Conservation (phyloP, 1,284 basidiomycete species). For the Baeospora myosura region DNA sequence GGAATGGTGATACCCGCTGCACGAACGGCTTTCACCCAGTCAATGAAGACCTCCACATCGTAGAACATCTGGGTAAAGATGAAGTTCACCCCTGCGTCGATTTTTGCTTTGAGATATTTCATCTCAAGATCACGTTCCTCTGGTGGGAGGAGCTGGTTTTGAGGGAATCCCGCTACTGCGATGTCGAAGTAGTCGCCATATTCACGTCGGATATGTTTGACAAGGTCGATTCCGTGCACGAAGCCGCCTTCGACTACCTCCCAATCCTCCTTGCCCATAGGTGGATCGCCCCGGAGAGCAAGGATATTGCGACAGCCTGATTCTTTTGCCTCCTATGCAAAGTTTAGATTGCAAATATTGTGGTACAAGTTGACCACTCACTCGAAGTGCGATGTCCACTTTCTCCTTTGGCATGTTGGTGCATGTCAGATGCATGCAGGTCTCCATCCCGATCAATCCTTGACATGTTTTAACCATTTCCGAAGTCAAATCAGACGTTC, state of each 20-base stretch:
- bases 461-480: conserved; percentile 96
- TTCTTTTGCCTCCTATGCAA: conserved; percentile 75
- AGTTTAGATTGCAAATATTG: conserved; percentile 7
- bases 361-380: conserved; percentile 32
- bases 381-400: conserved; percentile 82
- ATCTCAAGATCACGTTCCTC: conserved; percentile 82
- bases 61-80: conserved; percentile 98
- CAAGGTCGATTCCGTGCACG: conserved; percentile 84
- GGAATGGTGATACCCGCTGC: conserved; percentile 87
- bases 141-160: conserved; percentile 55
- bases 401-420: conserved; percentile 97
- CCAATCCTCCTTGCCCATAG: conserved; percentile 84
- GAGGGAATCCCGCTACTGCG: conserved; percentile 88
- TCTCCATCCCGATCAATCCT: conserved; percentile 86
- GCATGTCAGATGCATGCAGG: conserved; percentile 97
- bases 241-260: conserved; percentile 86
- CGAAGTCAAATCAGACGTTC: conserved; percentile 88
- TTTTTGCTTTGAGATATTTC: conserved; percentile 79
- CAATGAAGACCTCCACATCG: conserved; percentile 78
- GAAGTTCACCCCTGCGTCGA: conserved; percentile 82
- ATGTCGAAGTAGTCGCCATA: conserved; percentile 93
- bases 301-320: conserved; percentile 93
- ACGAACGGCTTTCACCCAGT: conserved; percentile 80
- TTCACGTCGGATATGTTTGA: conserved; percentile 73
- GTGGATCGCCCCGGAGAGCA: conserved; percentile 91